Percentiles rank a stretch among this genome's conserved stretches.
Evolutionary conservation across 2,329 filamentous ascomycete species (phyloP).

Genomic region (Pyricularia pennisetigena): DNA sequence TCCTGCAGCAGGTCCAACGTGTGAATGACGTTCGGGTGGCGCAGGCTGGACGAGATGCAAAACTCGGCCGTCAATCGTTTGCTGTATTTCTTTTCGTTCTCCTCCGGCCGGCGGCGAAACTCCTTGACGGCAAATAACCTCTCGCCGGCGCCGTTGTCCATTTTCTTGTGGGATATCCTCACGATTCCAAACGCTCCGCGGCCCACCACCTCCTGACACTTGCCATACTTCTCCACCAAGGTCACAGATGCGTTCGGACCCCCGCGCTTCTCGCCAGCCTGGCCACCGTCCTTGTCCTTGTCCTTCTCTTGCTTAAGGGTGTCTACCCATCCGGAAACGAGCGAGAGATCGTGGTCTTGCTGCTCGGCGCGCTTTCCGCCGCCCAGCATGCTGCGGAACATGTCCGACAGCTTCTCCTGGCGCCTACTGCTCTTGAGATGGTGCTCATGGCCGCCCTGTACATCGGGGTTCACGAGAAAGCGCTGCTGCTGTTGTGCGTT

Average conservation of each 20-base stretch:
- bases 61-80: slow-evolving; percentile 96
- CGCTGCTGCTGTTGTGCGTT: slow-evolving; percentile 28
- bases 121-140: slow-evolving; percentile 97
- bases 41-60: slow-evolving; percentile 93
- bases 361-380: slow-evolving; percentile 67
- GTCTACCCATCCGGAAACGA: slow-evolving; percentile 95
- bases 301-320: slow-evolving; percentile 85
- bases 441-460: slow-evolving; percentile 70
- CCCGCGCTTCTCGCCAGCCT: slow-evolving; percentile 66
- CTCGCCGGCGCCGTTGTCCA: slow-evolving; percentile 71
- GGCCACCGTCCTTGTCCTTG: slow-evolving; percentile 51
- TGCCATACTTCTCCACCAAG: slow-evolving; percentile 92
- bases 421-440: slow-evolving; percentile 80
- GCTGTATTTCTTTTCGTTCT: slow-evolving; percentile 95
- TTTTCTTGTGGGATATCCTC: slow-evolving; percentile 90
- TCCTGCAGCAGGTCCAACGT: slow-evolving; percentile 93
- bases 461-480: slow-evolving; percentile 38
- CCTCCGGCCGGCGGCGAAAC: slow-evolving; percentile 86
- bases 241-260: slow-evolving; percentile 67
- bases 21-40: slow-evolving; percentile 96
- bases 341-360: slow-evolving; percentile 56
- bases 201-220: slow-evolving; percentile 94
- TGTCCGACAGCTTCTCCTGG: slow-evolving; percentile 89
- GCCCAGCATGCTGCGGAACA: slow-evolving; percentile 80
- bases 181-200: slow-evolving; percentile 96